Evolutionary conservation across 1,284 basidiomycete species (phyloP).

Genomic region (Chalciporus sp.): DNA sequence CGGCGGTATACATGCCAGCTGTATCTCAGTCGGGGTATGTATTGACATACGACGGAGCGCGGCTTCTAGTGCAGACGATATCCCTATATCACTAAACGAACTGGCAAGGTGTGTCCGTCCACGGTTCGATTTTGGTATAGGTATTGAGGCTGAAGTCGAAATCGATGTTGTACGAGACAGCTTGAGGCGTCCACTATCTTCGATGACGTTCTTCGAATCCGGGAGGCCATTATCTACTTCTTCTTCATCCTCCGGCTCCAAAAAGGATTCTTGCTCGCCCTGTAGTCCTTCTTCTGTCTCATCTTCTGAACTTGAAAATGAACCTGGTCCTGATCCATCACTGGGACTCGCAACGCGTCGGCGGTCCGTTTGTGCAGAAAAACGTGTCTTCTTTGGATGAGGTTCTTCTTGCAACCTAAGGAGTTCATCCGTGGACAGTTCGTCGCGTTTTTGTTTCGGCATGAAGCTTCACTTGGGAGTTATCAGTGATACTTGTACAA

Average conservation of each 20-base stretch:
- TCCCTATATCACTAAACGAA: conserved; percentile 74
- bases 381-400: conserved; percentile 25
- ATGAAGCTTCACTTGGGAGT: conserved; percentile 8
- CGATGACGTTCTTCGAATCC: neutral
- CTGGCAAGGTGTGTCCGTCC: neutral
- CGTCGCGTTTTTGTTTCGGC: conserved; percentile 33
- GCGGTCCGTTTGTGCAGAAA: conserved; percentile 2
- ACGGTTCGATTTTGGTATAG: neutral
- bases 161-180: conserved; percentile 4
- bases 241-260: conserved; percentile 1
- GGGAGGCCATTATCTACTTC: neutral
- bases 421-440: conserved; percentile 37
- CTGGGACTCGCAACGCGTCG: neutral
- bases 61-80: conserved; percentile 70
- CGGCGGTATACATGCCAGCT: conserved; percentile 87
- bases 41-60: conserved; percentile 88
- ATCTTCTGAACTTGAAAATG: conserved; percentile 6
- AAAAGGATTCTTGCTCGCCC: neutral
- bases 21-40: conserved; percentile 84
- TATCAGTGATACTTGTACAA: no score
- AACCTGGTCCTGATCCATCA: conserved; percentile 6
- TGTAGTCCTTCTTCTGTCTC: conserved; percentile 9
- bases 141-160: neutral
- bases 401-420: conserved; percentile 33
- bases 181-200: conserved; percentile 21